Conservation (phyloP, 805 yeast genomes). For the Lipomyces spencermartinsiae region DNA sequence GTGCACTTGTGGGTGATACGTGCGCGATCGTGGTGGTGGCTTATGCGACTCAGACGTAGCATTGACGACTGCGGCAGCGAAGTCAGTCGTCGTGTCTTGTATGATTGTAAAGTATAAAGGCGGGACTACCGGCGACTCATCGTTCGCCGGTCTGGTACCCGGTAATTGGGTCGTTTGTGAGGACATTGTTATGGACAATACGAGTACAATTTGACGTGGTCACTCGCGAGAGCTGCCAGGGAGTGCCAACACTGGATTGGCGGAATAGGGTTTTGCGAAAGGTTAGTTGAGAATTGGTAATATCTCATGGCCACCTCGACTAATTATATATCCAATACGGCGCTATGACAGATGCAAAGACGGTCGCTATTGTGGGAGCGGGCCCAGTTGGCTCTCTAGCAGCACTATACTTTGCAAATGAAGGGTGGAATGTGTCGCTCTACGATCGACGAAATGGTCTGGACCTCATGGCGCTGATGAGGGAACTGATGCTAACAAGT, state of each 20-base stretch:
- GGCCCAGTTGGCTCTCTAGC: slow-evolving; percentile 89
- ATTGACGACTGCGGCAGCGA: slow-evolving; percentile 9
- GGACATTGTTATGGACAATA: neutral
- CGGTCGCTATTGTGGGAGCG: slow-evolving; percentile 68
- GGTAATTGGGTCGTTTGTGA: neutral
- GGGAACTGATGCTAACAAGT: neutral
- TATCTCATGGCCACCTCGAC: neutral
- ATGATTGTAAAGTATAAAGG: slow-evolving; percentile 33
- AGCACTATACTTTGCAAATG: slow-evolving; percentile 76
- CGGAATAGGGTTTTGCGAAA: neutral
- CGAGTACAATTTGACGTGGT: neutral
- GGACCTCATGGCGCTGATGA: slow-evolving; percentile 42
- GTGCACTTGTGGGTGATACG: slow-evolving; percentile 47
- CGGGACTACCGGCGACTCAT: slow-evolving; percentile 14
- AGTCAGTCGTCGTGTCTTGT: slow-evolving; percentile 20
- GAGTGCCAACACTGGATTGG: neutral
- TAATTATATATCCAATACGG: neutral
- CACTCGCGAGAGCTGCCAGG: too few relatives aligned
- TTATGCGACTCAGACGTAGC: neutral
- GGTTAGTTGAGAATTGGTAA: neutral
- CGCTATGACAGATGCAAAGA: neutral
- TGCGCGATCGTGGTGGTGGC: neutral
- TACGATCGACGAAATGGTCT: slow-evolving; percentile 79
- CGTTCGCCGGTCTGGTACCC: neutral
- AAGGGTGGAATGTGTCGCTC: slow-evolving; percentile 74